phyloP scores from a whole-genome alignment of 148 eudicot genomes.

The Camellia japonica region DNA sequence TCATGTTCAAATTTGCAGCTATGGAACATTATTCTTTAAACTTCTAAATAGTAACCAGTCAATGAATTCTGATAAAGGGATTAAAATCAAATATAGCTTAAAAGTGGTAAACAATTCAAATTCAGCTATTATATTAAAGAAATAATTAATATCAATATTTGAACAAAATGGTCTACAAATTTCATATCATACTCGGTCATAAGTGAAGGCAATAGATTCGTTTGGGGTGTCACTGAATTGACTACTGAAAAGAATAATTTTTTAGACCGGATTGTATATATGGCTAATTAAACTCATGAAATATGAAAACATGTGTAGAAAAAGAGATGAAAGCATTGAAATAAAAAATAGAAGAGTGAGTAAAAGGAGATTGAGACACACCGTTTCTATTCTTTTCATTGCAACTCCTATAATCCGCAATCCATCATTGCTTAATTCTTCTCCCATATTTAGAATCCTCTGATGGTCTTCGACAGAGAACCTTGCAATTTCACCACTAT shows the following conservation, averaged over 20 bases:
- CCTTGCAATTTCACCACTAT: constrained; percentile 17
- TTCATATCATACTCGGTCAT: background rate
- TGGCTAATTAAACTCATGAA: constrained; percentile 3
- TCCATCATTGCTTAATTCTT: constrained; percentile 41
- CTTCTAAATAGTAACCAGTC: background rate
- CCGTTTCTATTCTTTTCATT: constrained; percentile 38
- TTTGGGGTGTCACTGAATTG: background rate
- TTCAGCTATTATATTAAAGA: background rate
- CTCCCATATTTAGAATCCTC: constrained; percentile 38
- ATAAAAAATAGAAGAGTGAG: background rate
- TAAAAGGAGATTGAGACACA: constrained; percentile 12
- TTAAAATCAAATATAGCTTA: background rate
- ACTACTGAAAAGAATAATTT: background rate
- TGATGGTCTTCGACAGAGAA: constrained; percentile 31
- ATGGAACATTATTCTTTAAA: background rate
- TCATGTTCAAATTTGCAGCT: background rate
- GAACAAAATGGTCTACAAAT: background rate
- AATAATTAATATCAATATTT: background rate
- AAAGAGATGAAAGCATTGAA: background rate
- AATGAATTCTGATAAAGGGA: background rate
- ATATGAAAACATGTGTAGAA: background rate
- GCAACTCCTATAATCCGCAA: constrained; percentile 50
- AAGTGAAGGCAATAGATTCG: background rate
- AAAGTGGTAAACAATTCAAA: background rate
- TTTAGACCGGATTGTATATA: background rate